Conservation (phyloP, 495 filamentous ascomycete genomes). For the Tricharina praecox region DNA sequence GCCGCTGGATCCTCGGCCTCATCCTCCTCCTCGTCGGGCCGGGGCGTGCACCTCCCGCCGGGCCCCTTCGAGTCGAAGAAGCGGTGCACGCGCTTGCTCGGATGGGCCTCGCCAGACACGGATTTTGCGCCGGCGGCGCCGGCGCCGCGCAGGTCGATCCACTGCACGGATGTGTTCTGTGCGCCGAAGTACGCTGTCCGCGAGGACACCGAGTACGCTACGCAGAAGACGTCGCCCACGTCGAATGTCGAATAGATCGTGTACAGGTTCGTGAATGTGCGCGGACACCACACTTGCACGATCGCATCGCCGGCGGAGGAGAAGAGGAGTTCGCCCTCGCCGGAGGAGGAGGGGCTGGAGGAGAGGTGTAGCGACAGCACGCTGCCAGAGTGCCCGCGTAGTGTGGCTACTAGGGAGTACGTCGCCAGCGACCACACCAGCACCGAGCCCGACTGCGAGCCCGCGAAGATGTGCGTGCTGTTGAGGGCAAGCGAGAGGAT, state of each 20-base stretch:
- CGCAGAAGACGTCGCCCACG: slow-evolving; percentile 87
- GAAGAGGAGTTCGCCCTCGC: slow-evolving; percentile 63
- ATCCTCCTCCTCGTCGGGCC: too few species aligned
- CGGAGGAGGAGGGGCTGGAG: too few species aligned
- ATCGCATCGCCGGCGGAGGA: slow-evolving; percentile 89
- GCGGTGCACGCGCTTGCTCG: slow-evolving; percentile 63
- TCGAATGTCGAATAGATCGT: slow-evolving; percentile 88
- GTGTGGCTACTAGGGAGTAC: slow-evolving; percentile 54
- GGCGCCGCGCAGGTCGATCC: slow-evolving; percentile 35
- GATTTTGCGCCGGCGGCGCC: slow-evolving; percentile 34
- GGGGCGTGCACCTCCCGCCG: slow-evolving; percentile 52
- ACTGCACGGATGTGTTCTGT: slow-evolving; percentile 87
- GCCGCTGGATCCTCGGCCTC: too few species aligned
- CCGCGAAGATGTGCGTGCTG: slow-evolving; percentile 54
- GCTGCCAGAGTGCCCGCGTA: slow-evolving; percentile 77
- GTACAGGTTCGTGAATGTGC: slow-evolving; percentile 52
- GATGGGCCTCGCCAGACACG: slow-evolving; percentile 56
- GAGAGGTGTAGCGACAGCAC: slow-evolving; percentile 73
- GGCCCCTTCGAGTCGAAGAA: slow-evolving; percentile 90
- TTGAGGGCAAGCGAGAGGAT: slow-evolving; percentile 56
- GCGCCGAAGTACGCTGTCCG: slow-evolving; percentile 81
- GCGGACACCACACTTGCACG: slow-evolving; percentile 53
- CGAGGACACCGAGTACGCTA: slow-evolving; percentile 61
- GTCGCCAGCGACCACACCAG: slow-evolving; percentile 80
- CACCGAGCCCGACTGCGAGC: slow-evolving; percentile 82